phyloP scores from a whole-genome alignment of 2,329 filamentous ascomycete species.

The Bertia moriformis region DNA sequence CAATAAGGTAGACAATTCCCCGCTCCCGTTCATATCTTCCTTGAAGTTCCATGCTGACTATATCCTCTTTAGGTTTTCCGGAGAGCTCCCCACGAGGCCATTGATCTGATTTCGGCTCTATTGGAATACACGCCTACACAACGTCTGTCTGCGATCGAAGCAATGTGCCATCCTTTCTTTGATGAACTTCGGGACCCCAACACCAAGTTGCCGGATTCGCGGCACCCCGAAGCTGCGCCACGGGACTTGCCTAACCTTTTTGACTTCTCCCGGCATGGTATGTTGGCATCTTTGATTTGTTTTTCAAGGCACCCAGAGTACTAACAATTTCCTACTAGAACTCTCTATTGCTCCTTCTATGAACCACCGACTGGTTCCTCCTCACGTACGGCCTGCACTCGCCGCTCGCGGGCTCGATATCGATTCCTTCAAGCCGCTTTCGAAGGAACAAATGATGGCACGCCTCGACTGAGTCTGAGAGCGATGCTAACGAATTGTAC shows the following conservation, averaged over 20 bases:
- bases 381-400: slow-evolving; percentile 63
- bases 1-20: slow-evolving; percentile 78
- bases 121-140: slow-evolving; percentile 96
- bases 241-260: slow-evolving; percentile 80
- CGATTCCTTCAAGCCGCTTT: slow-evolving; percentile 80
- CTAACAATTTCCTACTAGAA: slow-evolving; percentile 38
- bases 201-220: slow-evolving; percentile 84
- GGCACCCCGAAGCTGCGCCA: slow-evolving; percentile 66
- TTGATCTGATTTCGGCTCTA: slow-evolving; percentile 84
- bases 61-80: slow-evolving; percentile 41
- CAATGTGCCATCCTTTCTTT: slow-evolving; percentile 97
- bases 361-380: slow-evolving; percentile 76
- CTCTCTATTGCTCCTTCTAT: slow-evolving; percentile 84
- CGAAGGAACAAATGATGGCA: slow-evolving; percentile 94
- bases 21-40: not conserved
- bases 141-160: slow-evolving; percentile 80
- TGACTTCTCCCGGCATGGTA: slow-evolving; percentile 88
- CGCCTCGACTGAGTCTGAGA: slow-evolving; percentile 66
- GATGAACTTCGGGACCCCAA: slow-evolving; percentile 86
- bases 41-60: not conserved
- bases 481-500: not conserved
- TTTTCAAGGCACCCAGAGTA: slow-evolving; percentile 2
- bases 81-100: slow-evolving; percentile 82
- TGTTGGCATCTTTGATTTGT: slow-evolving; percentile 15
- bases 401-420: slow-evolving; percentile 73